Conservation (phyloP, 1,284 basidiomycete species). For the Amylostereum areolatum region DNA sequence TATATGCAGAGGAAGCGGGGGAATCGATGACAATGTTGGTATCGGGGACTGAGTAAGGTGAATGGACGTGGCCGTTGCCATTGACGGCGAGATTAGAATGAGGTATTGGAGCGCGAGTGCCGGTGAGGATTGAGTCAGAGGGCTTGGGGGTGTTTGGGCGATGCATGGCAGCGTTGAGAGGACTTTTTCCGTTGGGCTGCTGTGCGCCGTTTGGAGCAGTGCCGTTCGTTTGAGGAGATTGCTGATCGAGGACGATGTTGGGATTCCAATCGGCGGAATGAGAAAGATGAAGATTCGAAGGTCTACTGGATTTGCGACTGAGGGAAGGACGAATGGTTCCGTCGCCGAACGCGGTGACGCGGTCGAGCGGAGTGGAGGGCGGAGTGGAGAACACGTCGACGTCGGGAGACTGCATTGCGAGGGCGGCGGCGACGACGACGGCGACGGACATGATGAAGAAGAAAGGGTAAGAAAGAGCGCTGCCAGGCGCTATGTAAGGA, state of each 20-base stretch:
- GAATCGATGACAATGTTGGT: conserved; percentile 12
- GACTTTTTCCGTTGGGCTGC: conserved; percentile 7
- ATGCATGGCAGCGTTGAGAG: not conserved
- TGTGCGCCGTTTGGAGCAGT: not conserved
- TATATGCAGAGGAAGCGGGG: conserved; percentile 17
- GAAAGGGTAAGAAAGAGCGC: too few species aligned
- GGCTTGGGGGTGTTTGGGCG: not conserved
- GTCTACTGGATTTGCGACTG: conserved; percentile 42
- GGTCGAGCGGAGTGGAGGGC: conserved; percentile 2
- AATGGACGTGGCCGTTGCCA: too few species aligned
- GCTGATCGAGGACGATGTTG: conserved; percentile 39
- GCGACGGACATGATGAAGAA: too few species aligned
- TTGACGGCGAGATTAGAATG: not conserved
- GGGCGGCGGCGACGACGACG: too few species aligned
- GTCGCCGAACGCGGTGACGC: not conserved
- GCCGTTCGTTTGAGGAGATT: conserved; percentile 27
- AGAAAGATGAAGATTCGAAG: conserved; percentile 42
- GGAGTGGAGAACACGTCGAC: not conserved
- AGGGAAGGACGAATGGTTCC: conserved; percentile 30
- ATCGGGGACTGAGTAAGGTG: too few species aligned
- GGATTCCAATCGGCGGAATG: conserved; percentile 38
- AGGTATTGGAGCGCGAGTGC: not conserved
- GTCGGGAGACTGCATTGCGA: not conserved
- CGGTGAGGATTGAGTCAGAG: not conserved
- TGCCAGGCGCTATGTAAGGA: too few species aligned